phyloP scores from a whole-genome alignment of 1,284 basidiomycete genomes.

The Ganoderma sp. region DNA sequence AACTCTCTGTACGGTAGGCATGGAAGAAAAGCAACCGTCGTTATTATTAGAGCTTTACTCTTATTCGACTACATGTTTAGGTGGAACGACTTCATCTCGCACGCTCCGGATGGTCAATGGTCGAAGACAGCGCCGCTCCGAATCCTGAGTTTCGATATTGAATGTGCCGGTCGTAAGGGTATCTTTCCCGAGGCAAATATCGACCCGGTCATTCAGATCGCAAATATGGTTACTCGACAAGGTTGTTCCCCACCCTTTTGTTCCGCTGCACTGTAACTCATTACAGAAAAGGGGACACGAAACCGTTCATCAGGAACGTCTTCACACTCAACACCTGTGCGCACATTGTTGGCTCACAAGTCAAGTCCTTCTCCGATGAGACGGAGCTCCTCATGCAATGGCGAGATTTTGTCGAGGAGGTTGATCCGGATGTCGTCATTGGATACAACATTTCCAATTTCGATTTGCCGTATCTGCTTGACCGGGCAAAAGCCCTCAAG shows the following conservation, averaged over 20 bases:
- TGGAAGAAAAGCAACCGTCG: background rate
- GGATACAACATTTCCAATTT: constrained; percentile 93
- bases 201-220: constrained; percentile 96
- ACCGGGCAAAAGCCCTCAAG: constrained; percentile 85
- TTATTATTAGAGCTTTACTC: background rate
- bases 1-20: constrained; percentile 72
- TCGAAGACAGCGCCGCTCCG: constrained; percentile 88
- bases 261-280: constrained; percentile 12
- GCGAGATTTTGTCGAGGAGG: constrained; percentile 85
- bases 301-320: constrained; percentile 94
- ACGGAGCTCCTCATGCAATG: constrained; percentile 74
- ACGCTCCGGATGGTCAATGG: constrained; percentile 90
- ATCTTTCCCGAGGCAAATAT: constrained; percentile 89
- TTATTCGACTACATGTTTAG: constrained; percentile 45
- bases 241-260: constrained; percentile 51
- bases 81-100: constrained; percentile 84
- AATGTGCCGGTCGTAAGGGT: constrained; percentile 94
- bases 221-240: constrained; percentile 96
- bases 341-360: constrained; percentile 93
- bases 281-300: constrained; percentile 71
- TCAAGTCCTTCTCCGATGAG: constrained; percentile 85
- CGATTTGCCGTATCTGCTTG: constrained; percentile 93
- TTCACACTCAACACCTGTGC: constrained; percentile 94
- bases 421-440: constrained; percentile 92
- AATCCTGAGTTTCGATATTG: constrained; percentile 95